Evolutionary conservation across 2,329 filamentous ascomycete species (phyloP).

Genomic region (Ceratocystis destructans): DNA sequence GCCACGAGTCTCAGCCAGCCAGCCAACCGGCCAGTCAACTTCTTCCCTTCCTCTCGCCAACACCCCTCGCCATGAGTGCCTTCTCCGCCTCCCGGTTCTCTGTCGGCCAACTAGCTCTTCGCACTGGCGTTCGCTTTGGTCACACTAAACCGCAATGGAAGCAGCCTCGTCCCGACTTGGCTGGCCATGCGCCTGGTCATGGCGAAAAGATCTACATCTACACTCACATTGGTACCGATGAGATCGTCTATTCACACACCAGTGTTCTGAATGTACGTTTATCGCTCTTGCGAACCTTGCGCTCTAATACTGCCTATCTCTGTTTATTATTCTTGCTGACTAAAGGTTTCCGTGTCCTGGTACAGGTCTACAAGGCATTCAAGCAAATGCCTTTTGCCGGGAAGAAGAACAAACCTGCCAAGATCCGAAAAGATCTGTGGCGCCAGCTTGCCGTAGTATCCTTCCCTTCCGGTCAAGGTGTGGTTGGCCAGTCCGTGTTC

Average conservation of each 20-base stretch:
- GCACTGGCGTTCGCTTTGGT: slow-evolving; percentile 31
- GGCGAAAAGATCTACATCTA: slow-evolving; percentile 47
- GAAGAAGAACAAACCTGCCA: slow-evolving; percentile 50
- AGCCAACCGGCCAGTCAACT: not conserved
- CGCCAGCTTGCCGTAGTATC: slow-evolving; percentile 44
- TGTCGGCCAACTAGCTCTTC: slow-evolving; percentile 31
- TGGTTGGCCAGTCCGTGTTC: slow-evolving; percentile 45
- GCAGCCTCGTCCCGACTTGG: slow-evolving; percentile 21
- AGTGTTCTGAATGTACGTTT: slow-evolving; percentile 33
- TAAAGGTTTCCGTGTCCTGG: too few relatives aligned
- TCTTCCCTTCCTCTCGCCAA: slow-evolving; percentile 8
- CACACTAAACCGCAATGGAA: slow-evolving; percentile 22
- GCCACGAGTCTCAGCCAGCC: not conserved
- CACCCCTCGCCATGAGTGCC: slow-evolving; percentile 24
- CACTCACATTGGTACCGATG: slow-evolving; percentile 35
- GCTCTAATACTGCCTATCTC: not conserved
- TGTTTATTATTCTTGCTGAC: not conserved
- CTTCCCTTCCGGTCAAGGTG: slow-evolving; percentile 39
- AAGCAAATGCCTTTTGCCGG: slow-evolving; percentile 51
- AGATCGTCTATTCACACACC: slow-evolving; percentile 40
- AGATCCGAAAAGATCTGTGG: slow-evolving; percentile 56
- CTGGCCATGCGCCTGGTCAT: slow-evolving; percentile 29
- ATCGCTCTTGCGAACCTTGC: too few relatives aligned
- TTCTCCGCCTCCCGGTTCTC: slow-evolving; percentile 24
- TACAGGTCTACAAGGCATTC: slow-evolving; percentile 32